Percentiles rank a stretch among this genome's conserved stretches.
These are phyloP conservation scores for Takakia lepidozioides DNA, from an alignment of 225 moss, liverwort and hornwort genomes.

Conservation along the genomic window DNA sequence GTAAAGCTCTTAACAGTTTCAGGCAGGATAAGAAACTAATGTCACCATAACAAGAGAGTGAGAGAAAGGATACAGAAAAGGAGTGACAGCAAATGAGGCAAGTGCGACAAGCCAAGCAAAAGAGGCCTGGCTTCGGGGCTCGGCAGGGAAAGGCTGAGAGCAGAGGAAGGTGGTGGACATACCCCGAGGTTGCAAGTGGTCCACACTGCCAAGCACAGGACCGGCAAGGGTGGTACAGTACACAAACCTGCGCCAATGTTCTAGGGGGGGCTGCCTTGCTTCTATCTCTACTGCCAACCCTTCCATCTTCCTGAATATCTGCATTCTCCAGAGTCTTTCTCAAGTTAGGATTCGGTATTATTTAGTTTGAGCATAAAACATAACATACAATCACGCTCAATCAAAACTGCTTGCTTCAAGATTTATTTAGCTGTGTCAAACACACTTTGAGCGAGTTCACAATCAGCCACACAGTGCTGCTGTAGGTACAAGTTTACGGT, in stretches of 20 bases:
- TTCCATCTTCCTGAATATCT: slow-evolving; percentile 93
- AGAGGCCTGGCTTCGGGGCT: no score
- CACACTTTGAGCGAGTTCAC: no score
- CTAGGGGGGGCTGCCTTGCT: slow-evolving; percentile 67
- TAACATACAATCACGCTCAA: no score
- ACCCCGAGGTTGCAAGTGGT: slow-evolving; percentile 85
- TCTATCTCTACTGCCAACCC: slow-evolving; percentile 71
- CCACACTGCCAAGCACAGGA: slow-evolving; percentile 76
- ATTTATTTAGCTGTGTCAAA: no score
- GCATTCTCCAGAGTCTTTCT: no score
- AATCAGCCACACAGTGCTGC: no score
- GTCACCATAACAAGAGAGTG: slow-evolving; percentile 20
- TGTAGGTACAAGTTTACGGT: no score
- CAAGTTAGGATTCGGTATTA: no score
- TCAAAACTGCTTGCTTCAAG: no score
- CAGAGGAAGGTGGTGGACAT: slow-evolving; percentile 15
- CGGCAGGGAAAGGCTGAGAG: background rate
- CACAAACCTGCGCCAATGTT: slow-evolving; percentile 96
- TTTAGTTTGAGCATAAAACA: no score
- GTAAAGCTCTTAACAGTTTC: no score
- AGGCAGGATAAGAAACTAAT: no score
- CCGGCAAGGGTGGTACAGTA: slow-evolving; percentile 90
- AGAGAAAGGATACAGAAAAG: background rate
- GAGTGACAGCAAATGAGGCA: background rate
- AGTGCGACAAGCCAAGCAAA: background rate